Base-by-base conservation (phyloP, 805 yeast species). In the Cyberlindnera euphorbiae region DNA sequence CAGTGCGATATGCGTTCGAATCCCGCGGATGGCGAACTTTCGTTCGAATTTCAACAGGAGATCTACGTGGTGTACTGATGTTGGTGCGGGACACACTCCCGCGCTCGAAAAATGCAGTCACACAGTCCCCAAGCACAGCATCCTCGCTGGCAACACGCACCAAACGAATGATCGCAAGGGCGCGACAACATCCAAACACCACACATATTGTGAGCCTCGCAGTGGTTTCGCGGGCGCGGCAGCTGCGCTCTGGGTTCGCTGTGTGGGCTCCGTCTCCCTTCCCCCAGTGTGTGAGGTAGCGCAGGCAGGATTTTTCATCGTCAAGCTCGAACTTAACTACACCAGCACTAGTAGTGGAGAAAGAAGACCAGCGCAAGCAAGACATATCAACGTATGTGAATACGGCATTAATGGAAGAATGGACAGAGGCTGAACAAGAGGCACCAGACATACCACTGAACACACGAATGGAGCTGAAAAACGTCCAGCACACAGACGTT, bases 371-470 rank as follows among this genome's bases (percentile, higher is more conserved):
- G 38, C 41, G 15, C 29, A 38, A 33, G 41, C 41, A 38, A 26
- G 16, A 30, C 34, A 25, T n/a, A 33, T 39, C 42, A 39, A 39
- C 26, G 42, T 39, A 39, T 33, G 41, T 38, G 30, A 32, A 26
- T 12, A 3, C 17, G 22, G 12, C 5, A 19, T 21, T 7, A 16
- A 15, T 17, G 22, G 17, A 19, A 18, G 13, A 17, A 14, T 9
- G 26, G 26, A n/a, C n/a, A n/a, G n/a, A n/a, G n/a, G n/a, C n/a
- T n/a, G n/a, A n/a, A n/a, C n/a, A n/a, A n/a, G n/a, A n/a, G n/a
- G n/a, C n/a, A n/a, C n/a, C n/a, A n/a, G n/a, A n/a, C n/a, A n/a
- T n/a, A n/a, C n/a, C n/a, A n/a, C n/a, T n/a, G n/a, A n/a, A n/a
- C n/a, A n/a, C n/a, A n/a, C n/a, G n/a, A n/a, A n/a, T n/a, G n/a